These are phyloP conservation scores for Polyplosphaeria fusca DNA, from an alignment of 495 filamentous ascomycete species.

Conservation along the genomic window DNA sequence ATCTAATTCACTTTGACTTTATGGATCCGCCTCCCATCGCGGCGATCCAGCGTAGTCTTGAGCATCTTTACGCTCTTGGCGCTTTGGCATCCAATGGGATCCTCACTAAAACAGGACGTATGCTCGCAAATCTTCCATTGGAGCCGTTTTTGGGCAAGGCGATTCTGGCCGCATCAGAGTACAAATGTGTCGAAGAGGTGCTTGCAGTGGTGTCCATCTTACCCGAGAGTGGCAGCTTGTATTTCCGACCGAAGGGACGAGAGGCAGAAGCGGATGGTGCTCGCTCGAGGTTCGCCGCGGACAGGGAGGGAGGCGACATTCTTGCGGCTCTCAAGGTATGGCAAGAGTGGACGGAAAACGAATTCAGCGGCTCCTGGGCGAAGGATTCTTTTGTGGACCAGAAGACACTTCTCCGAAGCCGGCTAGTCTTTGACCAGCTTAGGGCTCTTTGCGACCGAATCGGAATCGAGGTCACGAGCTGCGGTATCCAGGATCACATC, in stretches of 20 bases:
- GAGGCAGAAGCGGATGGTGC: constrained; percentile 91
- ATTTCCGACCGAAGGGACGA: constrained; percentile 95
- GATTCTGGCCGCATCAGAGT: constrained; percentile 82
- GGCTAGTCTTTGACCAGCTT: constrained; percentile 92
- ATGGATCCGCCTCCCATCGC: constrained; percentile 93
- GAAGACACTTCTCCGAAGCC: constrained; percentile 75
- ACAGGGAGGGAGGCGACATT: constrained; percentile 91
- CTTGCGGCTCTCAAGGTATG: constrained; percentile 89
- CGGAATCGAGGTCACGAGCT: constrained; percentile 71
- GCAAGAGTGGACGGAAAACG: constrained; percentile 94
- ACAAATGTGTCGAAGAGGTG: constrained; percentile 91
- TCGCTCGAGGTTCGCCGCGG: constrained; percentile 63
- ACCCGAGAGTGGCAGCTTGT: constrained; percentile 80
- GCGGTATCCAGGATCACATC: constrained; percentile 64
- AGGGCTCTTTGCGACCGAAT: constrained; percentile 92
- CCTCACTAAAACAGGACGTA: constrained; percentile 85
- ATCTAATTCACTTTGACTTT: constrained; percentile 92
- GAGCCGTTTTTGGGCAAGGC: constrained; percentile 91
- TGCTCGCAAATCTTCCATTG: constrained; percentile 96
- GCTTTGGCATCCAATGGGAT: constrained; percentile 87
- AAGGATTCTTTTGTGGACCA: constrained; percentile 94
- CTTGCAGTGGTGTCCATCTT: constrained; percentile 95
- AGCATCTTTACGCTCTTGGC: constrained; percentile 88
- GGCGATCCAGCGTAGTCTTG: constrained; percentile 83
- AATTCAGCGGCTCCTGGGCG: constrained; percentile 86